Conservation (phyloP, 2,329 filamentous ascomycete genomes). For the Scortechinia acanthostroma region DNA sequence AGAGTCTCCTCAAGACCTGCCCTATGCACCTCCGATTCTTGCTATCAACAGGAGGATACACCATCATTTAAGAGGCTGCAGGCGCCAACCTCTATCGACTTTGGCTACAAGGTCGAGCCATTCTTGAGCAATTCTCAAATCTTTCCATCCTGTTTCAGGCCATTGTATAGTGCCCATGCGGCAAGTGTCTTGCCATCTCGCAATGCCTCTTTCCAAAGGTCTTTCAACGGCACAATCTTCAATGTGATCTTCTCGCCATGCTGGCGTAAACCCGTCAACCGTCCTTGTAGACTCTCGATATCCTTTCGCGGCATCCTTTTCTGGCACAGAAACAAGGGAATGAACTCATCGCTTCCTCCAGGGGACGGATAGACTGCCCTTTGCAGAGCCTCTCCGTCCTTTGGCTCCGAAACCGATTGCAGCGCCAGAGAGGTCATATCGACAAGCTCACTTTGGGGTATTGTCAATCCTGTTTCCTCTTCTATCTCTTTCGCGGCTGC, state of each 20-base stretch:
- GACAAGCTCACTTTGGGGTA: slow-evolving; percentile 36
- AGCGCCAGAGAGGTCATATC: slow-evolving; percentile 43
- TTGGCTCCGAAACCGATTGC: slow-evolving; percentile 5
- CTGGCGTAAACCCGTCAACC: slow-evolving; percentile 41
- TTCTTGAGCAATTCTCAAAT: too few species aligned
- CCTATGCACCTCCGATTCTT: too few species aligned
- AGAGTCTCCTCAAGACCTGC: too few species aligned
- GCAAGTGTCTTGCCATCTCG: slow-evolving; percentile 47
- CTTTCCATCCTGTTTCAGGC: slow-evolving; percentile 20
- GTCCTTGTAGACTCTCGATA: slow-evolving; percentile 39
- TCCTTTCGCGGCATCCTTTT: slow-evolving; percentile 36
- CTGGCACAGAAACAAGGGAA: slow-evolving; percentile 45
- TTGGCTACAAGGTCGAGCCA: too few species aligned
- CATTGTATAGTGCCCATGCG: slow-evolving; percentile 44
- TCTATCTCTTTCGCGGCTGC: slow-evolving; percentile 46
- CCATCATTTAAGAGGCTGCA: too few species aligned
- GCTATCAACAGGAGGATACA: too few species aligned
- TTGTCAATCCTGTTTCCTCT: slow-evolving; percentile 45
- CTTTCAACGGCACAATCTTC: slow-evolving; percentile 38
- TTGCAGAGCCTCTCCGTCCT: slow-evolving; percentile 28
- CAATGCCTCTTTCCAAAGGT: slow-evolving; percentile 42
- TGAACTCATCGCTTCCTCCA: slow-evolving; percentile 50
- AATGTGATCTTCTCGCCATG: slow-evolving; percentile 51
- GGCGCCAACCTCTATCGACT: too few species aligned
- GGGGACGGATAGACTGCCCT: slow-evolving; percentile 41